Conservation (phyloP, 1,284 basidiomycete species). For the Marasmius fiardii region DNA sequence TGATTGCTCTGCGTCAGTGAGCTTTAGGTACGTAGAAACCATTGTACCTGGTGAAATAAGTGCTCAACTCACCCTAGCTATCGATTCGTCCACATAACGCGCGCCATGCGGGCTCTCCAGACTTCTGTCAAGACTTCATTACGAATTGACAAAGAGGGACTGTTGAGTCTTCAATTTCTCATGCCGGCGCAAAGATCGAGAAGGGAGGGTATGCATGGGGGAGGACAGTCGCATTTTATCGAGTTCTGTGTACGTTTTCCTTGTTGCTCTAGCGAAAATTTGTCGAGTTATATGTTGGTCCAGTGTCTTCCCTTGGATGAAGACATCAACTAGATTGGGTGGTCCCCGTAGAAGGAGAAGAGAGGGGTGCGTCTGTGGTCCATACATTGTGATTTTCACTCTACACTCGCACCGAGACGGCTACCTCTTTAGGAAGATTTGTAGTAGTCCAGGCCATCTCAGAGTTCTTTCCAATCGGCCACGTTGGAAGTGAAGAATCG, state of each 20-base stretch:
- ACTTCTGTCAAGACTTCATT: slow-evolving; percentile 83
- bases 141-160: slow-evolving; percentile 75
- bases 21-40: slow-evolving; percentile 59
- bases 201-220: slow-evolving; percentile 27
- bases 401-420: too few relatives aligned
- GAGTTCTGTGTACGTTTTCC: slow-evolving; percentile 78
- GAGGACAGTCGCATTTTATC: slow-evolving; percentile 54
- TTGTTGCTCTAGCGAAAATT: background rate
- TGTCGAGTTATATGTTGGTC: background rate
- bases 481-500: too few relatives aligned
- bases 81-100: slow-evolving; percentile 68
- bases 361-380: too few relatives aligned
- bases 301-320: slow-evolving; percentile 57
- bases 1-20: slow-evolving; percentile 68
- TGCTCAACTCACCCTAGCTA: slow-evolving; percentile 54
- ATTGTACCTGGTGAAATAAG: background rate
- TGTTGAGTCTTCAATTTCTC: slow-evolving; percentile 84
- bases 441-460: too few relatives aligned
- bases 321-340: slow-evolving; percentile 11
- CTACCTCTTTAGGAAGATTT: too few relatives aligned
- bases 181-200: slow-evolving; percentile 63
- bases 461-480: too few relatives aligned
- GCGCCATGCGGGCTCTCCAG: slow-evolving; percentile 71
- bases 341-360: too few relatives aligned
- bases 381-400: too few relatives aligned